Evolutionary conservation across 495 filamentous ascomycete genomes (phyloP).

Genomic region (Daldinia concentrica): DNA sequence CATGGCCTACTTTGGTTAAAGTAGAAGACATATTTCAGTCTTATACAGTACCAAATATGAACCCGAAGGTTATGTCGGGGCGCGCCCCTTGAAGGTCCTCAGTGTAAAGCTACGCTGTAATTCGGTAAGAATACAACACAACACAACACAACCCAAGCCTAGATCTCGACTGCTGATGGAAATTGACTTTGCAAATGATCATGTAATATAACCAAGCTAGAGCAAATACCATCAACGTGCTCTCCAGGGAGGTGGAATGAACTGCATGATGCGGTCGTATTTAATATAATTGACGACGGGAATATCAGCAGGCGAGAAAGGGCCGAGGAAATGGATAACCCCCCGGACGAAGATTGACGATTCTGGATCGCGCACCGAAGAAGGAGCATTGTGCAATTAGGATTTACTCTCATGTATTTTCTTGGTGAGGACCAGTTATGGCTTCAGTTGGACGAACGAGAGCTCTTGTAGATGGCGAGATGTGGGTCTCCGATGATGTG

Average conservation of each 20-base stretch:
- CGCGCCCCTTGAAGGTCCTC: conserved; percentile 11
- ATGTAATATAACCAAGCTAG: conserved; percentile 7
- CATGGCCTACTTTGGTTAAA: conserved; percentile 30
- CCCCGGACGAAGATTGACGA: conserved; percentile 3
- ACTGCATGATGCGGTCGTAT: conserved; percentile 37
- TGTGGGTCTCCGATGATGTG: conserved; percentile 42
- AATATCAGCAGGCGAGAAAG: conserved; percentile 16
- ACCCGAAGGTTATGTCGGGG: conserved; percentile 18
- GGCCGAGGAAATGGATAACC: conserved; percentile 20
- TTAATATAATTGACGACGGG: conserved; percentile 30
- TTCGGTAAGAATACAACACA: conserved; percentile 14
- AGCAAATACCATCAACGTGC: conserved; percentile 19
- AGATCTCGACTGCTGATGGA: conserved; percentile 1
- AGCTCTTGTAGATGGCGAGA: conserved; percentile 36
- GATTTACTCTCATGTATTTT: conserved; percentile 1
- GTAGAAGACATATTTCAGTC: conserved; percentile 40
- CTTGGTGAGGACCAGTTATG: not conserved
- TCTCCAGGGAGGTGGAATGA: conserved; percentile 5
- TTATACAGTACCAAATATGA: conserved; percentile 3
- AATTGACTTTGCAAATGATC: conserved; percentile 16
- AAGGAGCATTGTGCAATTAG: conserved; percentile 34
- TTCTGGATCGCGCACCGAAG: conserved; percentile 28
- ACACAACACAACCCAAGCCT: conserved; percentile 2
- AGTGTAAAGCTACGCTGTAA: not conserved
- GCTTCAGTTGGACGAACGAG: conserved; percentile 22